These are phyloP conservation scores for Pseudoscleropodium purum DNA, from an alignment of 225 moss, liverwort and hornwort species.

Conservation along the genomic window DNA sequence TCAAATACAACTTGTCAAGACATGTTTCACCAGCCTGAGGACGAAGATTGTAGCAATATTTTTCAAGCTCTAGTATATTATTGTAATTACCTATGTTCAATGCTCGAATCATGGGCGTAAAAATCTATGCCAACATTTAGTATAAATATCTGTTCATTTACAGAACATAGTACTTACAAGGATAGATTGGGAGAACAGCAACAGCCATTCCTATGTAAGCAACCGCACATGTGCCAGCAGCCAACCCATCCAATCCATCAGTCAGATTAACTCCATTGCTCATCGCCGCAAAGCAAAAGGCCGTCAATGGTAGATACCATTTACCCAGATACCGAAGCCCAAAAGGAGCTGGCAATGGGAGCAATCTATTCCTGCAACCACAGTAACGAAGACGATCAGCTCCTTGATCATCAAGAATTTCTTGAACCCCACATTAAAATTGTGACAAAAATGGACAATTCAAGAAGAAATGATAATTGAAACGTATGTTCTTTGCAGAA, in stretches of 20 bases:
- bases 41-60: neutral
- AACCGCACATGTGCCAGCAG: slow-evolving; percentile 84
- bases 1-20: neutral
- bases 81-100: neutral
- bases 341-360: slow-evolving; percentile 76
- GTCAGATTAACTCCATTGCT: slow-evolving; percentile 96
- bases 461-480: neutral
- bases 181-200: slow-evolving; percentile 65
- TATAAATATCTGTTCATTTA: neutral
- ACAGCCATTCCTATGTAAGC: slow-evolving; percentile 82
- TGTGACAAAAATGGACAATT: neutral
- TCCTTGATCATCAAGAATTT: neutral
- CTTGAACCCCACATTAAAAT: neutral
- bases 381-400: neutral
- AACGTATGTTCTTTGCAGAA: neutral
- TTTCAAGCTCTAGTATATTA: neutral
- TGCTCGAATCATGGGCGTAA: neutral
- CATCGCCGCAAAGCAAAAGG: slow-evolving; percentile 98
- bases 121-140: neutral
- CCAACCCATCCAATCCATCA: slow-evolving; percentile 94
- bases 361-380: slow-evolving; percentile 46
- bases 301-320: slow-evolving; percentile 84
- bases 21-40: neutral
- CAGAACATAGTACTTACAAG: slow-evolving; percentile 24
- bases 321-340: slow-evolving; percentile 57